Evolutionary conservation across 345 rosid species (phyloP).

Genomic region (Trapa bicornis): DNA sequence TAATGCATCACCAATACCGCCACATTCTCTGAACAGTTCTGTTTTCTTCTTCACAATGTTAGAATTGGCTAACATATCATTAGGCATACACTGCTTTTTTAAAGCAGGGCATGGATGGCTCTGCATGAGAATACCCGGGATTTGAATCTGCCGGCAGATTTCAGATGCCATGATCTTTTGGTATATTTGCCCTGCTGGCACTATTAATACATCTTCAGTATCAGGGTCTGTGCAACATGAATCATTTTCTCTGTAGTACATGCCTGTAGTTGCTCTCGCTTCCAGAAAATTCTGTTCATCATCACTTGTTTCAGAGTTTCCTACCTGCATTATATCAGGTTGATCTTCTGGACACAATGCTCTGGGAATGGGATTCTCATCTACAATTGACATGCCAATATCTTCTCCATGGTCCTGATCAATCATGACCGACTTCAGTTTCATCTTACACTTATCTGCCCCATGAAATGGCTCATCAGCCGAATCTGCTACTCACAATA

Average conservation of each 20-base stretch:
- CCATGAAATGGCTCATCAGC: not conserved
- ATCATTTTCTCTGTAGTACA: not conserved
- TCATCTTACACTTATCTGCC: not conserved
- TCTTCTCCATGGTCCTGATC: not conserved
- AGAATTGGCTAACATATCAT: not conserved
- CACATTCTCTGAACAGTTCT: not conserved
- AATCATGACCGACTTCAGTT: not conserved
- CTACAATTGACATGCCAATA: not conserved
- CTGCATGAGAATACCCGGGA: not conserved
- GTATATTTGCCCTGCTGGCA: constrained; percentile 1
- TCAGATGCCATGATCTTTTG: not conserved
- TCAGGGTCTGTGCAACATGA: not conserved
- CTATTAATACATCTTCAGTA: not conserved
- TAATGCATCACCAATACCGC: not conserved
- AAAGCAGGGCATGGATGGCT: not conserved
- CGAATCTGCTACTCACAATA: not conserved
- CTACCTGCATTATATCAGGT: not conserved
- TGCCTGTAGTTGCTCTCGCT: not conserved
- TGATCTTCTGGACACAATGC: not conserved
- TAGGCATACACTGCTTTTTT: not conserved
- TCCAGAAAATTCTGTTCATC: not conserved
- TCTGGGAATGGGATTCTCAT: not conserved
- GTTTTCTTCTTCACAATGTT: not conserved
- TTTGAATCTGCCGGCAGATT: not conserved
- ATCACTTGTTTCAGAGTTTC: not conserved